phyloP scores from a whole-genome alignment of 1,284 basidiomycete genomes.

The Retiboletus fuscus region DNA sequence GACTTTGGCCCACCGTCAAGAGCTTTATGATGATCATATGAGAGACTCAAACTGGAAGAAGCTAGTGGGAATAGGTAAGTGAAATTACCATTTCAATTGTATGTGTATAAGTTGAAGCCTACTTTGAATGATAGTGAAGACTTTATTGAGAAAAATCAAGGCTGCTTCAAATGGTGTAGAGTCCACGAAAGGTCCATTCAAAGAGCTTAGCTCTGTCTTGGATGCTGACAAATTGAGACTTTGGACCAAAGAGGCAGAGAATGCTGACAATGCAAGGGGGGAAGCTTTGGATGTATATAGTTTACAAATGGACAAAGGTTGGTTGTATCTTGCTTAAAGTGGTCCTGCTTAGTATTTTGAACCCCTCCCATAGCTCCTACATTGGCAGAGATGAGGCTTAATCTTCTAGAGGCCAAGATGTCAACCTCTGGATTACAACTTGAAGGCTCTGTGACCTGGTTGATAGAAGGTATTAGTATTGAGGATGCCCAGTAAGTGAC shows the following conservation, averaged over 20 bases:
- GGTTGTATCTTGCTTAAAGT: too few relatives aligned
- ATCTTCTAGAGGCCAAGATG: constrained; percentile 1
- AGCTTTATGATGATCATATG: constrained; percentile 36
- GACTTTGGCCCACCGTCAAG: constrained; percentile 26
- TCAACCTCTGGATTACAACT: too few relatives aligned
- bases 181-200: not conserved
- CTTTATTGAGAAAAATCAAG: constrained; percentile 15
- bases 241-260: not conserved
- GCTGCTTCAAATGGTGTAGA: not conserved
- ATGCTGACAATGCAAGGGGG: not conserved
- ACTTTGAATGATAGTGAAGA: constrained; percentile 17
- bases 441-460: constrained; percentile 8
- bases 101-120: not conserved
- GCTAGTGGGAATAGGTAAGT: constrained; percentile 21
- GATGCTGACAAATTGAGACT: not conserved
- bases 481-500: constrained; percentile 20
- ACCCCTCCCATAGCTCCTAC: constrained; percentile 12
- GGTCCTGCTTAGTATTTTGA: too few relatives aligned
- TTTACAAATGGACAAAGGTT: not conserved
- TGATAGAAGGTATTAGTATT: constrained; percentile 23
- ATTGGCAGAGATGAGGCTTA: constrained; percentile 19
- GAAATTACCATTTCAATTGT: too few relatives aligned
- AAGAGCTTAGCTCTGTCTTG: not conserved
- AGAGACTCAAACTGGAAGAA: constrained; percentile 36
- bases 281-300: not conserved